Base-by-base conservation (phyloP, 2,329 filamentous ascomycete genomes). In the Aspergillus sp. region DNA sequence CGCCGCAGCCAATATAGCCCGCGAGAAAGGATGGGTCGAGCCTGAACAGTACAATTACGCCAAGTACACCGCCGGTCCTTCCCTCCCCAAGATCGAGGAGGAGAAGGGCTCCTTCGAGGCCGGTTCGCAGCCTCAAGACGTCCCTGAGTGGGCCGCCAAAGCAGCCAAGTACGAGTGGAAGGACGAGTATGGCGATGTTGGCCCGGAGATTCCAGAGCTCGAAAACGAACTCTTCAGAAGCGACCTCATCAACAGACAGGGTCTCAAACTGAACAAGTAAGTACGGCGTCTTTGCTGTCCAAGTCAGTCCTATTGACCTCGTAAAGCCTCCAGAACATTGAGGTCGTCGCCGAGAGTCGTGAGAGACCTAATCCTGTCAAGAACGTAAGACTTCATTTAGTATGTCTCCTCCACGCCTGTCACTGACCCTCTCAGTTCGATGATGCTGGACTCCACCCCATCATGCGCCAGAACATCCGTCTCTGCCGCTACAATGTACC, bases 161-260 rank as follows among this genome's bases (percentile, higher is more conserved):
- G 86, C 84, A n/a, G 74, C 68, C 0, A 78, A 88, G 41, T 97
- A 97, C 62, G 84, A 92, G 64, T 97, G 89, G 88, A 80, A 85
- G 16, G 91, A 91, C 10, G 90, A 96, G 2, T 89, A 81, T 60
- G 94, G 93, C 2, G 93, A 97, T 38, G 78, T 99, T 49, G 93
- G 88, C 5, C 91, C 91, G 0, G 78, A 77, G 46, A 81, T 86
- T 49, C 76, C 81, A 0, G 81, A 84, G 45, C 82, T 99, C 0
- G 93, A 97, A 76, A 62, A 80, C 6, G 77, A 87, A 61, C 83
- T 99, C 5, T 99, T 95, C 50, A 78, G 81, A 0, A 73, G 76
- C 5, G 77, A 81, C 43, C 71, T 71, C 76, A 72, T 78, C 47
- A 73, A 73, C 54, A 74, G 76, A 59, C 75, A 69, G 49, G 89